Evolutionary conservation across 208 protist species (phyloP), one percentile per base, ranked within the genome.

Genomic region (Leishmania lainsoni): DNA sequence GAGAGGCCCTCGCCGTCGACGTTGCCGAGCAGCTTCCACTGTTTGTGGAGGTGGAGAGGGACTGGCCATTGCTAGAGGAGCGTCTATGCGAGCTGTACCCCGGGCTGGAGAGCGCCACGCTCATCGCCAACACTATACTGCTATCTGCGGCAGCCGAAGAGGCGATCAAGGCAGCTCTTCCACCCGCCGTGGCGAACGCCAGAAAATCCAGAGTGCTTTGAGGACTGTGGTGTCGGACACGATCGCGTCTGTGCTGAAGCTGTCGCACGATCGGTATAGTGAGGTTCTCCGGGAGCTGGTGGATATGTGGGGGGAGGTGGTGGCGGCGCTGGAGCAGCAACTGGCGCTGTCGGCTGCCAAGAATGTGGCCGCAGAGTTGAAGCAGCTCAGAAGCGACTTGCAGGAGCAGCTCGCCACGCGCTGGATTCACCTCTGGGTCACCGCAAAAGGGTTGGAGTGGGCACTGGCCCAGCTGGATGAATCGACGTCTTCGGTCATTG

Each of bases 71-170:
- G 39, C 49, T 96, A 52, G 51, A 86, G 73, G 72, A 74, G 73
- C 89, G 91, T 29, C 84, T 96, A 39, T 52, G 65, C 17, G 86
- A 94, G 78, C 81, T 93, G 17, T 91, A 91, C 86, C 90, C 92
- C 14, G 90, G 86, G 3, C 73, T 95, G 65, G 71, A 76, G 10
- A 79, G 56, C 17, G 90, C 86, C 75, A 76, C 80, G n/a, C 58
- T 93, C 3, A 66, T 92, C 48, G 84, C 84, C 2, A 84, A 89
- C 69, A 66, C 69, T 35, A 81, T 91, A 9, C 61, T 92, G 59
- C 26, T 95, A 32, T 88, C 83, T 48, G 54, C 82, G 32, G 81
- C 83, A 1, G 85, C 86, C 17, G 66, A 85, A 70, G 84, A 80
- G 54, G 79, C 66, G 32, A 71, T 91, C n/a, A 82, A 69, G 75